phyloP scores from a whole-genome alignment of 2,329 filamentous ascomycete species.

The Hypoxylon sp. region DNA sequence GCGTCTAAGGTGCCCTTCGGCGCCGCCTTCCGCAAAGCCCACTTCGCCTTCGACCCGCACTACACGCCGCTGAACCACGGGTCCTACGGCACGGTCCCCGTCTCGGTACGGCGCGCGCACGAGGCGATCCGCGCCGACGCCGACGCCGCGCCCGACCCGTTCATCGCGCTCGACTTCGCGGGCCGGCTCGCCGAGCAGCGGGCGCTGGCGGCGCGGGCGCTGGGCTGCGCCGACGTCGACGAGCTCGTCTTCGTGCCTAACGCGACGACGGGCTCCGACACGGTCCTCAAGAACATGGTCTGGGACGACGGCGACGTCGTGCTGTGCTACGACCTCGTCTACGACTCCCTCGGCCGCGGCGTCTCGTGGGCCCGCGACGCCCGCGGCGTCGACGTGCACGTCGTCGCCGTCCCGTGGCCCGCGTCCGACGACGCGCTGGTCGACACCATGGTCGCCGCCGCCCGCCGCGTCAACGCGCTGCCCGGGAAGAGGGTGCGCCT shows the following conservation, averaged over 20 bases:
- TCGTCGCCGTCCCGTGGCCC: conserved; percentile 62
- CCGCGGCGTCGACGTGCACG: conserved; percentile 47
- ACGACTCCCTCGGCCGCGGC: conserved; percentile 67
- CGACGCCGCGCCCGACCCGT: conserved; percentile 42
- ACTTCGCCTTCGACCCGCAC: conserved; percentile 42
- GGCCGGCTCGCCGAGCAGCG: conserved; percentile 34
- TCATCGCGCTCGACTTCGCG: conserved; percentile 41
- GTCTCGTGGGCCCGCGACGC: conserved; percentile 66
- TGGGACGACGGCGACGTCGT: conserved; percentile 66
- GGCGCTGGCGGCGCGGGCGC: conserved; percentile 21
- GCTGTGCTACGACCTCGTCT: conserved; percentile 69
- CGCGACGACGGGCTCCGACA: conserved; percentile 69
- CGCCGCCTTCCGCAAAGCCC: conserved; percentile 41
- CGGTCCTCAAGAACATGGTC: conserved; percentile 65
- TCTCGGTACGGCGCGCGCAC: conserved; percentile 35
- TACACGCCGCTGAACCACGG: conserved; percentile 46
- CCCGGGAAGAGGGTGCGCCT: conserved; percentile 61
- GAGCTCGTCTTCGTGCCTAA: conserved; percentile 68
- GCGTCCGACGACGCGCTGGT: conserved; percentile 64
- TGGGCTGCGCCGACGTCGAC: conserved; percentile 33
- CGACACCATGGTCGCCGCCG: conserved; percentile 56
- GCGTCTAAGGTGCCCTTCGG: conserved; percentile 39
- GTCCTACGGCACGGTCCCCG: conserved; percentile 41
- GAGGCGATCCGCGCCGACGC: conserved; percentile 35
- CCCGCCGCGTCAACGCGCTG: conserved; percentile 45